These are phyloP conservation scores for Handroanthus guayacan DNA, from an alignment of 257 asterid species.

Conservation along the genomic window DNA sequence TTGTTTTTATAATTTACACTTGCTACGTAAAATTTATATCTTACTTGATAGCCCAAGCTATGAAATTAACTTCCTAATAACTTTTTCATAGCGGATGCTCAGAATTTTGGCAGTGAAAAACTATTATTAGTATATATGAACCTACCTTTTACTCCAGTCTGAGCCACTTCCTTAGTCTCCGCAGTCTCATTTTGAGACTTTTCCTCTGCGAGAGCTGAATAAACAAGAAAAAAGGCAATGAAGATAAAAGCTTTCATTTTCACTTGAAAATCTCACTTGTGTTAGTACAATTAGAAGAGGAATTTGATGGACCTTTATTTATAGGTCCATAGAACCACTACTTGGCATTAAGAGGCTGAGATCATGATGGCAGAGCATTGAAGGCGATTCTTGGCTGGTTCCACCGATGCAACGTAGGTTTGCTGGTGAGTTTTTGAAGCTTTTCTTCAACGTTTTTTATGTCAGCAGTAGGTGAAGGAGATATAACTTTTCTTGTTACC, in stretches of 20 bases:
- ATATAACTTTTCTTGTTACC: neutral
- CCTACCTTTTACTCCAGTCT: constrained; percentile 28
- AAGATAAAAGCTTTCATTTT: constrained; percentile 35
- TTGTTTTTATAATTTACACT: too few species aligned
- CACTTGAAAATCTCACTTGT: constrained; percentile 23
- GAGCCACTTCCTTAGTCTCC: constrained; percentile 20
- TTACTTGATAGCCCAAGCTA: too few species aligned
- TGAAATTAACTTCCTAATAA: too few species aligned
- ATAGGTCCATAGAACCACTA: constrained; percentile 31
- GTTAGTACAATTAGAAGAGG: neutral
- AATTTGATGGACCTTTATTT: constrained; percentile 23
- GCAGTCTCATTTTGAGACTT: constrained; percentile 5
- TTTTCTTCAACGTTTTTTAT: constrained; percentile 34
- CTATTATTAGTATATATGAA: neutral
- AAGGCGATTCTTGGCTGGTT: constrained; percentile 30
- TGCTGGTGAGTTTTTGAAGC: constrained; percentile 30
- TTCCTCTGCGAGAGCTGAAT: constrained; percentile 36
- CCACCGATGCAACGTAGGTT: constrained; percentile 26
- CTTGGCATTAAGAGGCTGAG: constrained; percentile 18
- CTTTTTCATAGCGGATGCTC: too few species aligned
- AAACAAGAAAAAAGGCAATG: constrained; percentile 38
- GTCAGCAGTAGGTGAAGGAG: constrained; percentile 33
- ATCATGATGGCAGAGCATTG: constrained; percentile 25
- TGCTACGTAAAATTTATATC: too few species aligned
- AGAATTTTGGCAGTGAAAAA: neutral